phyloP scores from a whole-genome alignment of 129 eudicot genomes.

The Silybum marianum region DNA sequence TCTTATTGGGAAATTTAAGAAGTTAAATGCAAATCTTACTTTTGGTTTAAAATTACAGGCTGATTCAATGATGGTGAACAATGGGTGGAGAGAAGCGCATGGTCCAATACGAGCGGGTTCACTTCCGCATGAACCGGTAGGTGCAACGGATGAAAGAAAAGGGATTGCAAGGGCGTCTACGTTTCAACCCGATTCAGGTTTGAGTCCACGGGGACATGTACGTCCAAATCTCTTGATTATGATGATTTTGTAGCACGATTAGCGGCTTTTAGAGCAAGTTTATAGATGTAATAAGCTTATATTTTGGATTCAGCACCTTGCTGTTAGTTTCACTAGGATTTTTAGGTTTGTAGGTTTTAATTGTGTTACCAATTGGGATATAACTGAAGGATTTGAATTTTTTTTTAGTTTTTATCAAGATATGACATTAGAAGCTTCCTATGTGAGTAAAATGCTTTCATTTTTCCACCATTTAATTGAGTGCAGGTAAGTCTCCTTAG shows the following conservation, averaged over 20 bases:
- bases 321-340: not conserved
- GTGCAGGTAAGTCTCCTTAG: too few relatives aligned
- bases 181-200: constrained; percentile 32
- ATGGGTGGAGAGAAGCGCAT: not conserved
- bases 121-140: constrained; percentile 42
- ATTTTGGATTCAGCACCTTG: constrained; percentile 27
- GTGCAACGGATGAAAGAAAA: constrained; percentile 26
- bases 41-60: constrained; percentile 54
- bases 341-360: not conserved
- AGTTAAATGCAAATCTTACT: constrained; percentile 74
- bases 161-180: constrained; percentile 52
- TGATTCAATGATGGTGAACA: constrained; percentile 1
- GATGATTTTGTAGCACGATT: constrained; percentile 53
- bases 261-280: constrained; percentile 47
- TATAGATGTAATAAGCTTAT: not conserved
- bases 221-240: constrained; percentile 70
- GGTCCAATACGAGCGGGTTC: constrained; percentile 40
- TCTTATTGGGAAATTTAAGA: constrained; percentile 79
- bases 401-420: too few relatives aligned
- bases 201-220: constrained; percentile 36
- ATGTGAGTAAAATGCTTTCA: too few relatives aligned
- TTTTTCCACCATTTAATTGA: too few relatives aligned
- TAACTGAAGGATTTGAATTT: too few relatives aligned
- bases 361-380: not conserved
- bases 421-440: too few relatives aligned